These are phyloP conservation scores for Phylloporus gajari DNA, from an alignment of 1,284 basidiomycete species.

Conservation along the genomic window DNA sequence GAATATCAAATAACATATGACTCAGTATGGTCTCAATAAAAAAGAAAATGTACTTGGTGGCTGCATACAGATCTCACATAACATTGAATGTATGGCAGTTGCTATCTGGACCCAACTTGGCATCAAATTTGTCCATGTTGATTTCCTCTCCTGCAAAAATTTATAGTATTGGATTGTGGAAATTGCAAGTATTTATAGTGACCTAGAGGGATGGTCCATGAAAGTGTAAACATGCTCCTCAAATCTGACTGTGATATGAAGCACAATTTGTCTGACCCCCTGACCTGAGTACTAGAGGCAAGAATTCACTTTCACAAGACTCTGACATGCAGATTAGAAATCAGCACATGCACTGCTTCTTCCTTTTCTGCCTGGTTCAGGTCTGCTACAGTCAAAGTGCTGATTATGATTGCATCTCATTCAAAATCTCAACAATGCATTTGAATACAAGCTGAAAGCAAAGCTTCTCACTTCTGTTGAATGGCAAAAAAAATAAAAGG, in stretches of 20 bases:
- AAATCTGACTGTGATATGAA: conserved; percentile 17
- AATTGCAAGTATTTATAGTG: conserved; percentile 46
- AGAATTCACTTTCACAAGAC: conserved; percentile 21
- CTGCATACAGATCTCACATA: conserved; percentile 46
- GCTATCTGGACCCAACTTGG: conserved; percentile 30
- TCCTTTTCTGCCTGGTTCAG: conserved; percentile 29
- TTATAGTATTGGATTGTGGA: conserved; percentile 47
- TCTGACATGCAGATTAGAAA: conserved; percentile 23
- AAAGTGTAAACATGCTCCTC: conserved; percentile 15
- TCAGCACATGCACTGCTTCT: conserved; percentile 14
- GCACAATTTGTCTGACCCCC: conserved; percentile 23
- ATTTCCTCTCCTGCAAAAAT: conserved; percentile 48
- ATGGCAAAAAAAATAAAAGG: conserved; percentile 30
- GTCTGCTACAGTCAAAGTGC: conserved; percentile 19
- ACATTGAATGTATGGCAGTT: conserved; percentile 32
- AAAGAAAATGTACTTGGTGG: conserved; percentile 47
- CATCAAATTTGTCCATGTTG: conserved; percentile 44
- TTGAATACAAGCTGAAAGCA: conserved; percentile 27
- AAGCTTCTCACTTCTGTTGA: conserved; percentile 22
- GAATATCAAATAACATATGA: conserved; percentile 36
- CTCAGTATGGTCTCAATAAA: conserved; percentile 39
- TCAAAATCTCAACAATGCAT: conserved; percentile 30
- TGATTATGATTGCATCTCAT: conserved; percentile 14
- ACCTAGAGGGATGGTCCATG: conserved; percentile 18
- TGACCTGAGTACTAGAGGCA: conserved; percentile 6